Evolutionary conservation across 164 flowering plant genomes (phyloP), one percentile per base, ranked within the genome.

Genomic region (Cinnamomum chago): DNA sequence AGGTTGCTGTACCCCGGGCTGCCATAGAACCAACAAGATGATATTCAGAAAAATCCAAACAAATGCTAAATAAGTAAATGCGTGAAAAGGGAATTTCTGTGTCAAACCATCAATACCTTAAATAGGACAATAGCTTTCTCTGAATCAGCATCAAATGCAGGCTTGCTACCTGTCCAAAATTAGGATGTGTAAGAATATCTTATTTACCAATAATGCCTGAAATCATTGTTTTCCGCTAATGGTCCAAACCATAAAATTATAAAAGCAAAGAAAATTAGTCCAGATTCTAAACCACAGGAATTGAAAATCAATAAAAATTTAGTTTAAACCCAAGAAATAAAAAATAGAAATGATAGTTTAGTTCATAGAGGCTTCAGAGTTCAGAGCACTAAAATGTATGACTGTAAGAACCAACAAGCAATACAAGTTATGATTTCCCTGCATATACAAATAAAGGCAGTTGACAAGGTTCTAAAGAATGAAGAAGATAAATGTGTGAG

Each of bases 111-210:
- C 47, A 67, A 68, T 70, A 95, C 99, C 90, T 85, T 81, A 81
- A 90, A 95, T 70, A 95, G 88, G 65, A 95, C 92, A 83, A 95
- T 94, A 70, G 98, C 99, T 82, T 90, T 95, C 75, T 90, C 97
- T 50, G 88, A 86, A 82, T 79, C 82, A 78, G 82, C 62, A 77
- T 83, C 88, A 27, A 78, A 25, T 20, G 72, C 62, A 72, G 83
- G 78, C 83, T 79, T 90, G 82, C 75, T 76, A 35, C 90, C 98
- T 95, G 92, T 80, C 76, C 75, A 84, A 76, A 76, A 69, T 35
- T 10, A 2, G 14, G 1, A 6, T 11, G 25, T 30, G 2, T 7
- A 73, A 73, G 15, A 65, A 64, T 17, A 67, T 67, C n/a, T 11
- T 5, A 47, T 47, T 55, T 24, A 70, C 51, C 62, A 70, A 15